These are phyloP conservation scores for Cutaneotrichosporon sp. DNA, from an alignment of 1,284 basidiomycete genomes.

Conservation along the genomic window DNA sequence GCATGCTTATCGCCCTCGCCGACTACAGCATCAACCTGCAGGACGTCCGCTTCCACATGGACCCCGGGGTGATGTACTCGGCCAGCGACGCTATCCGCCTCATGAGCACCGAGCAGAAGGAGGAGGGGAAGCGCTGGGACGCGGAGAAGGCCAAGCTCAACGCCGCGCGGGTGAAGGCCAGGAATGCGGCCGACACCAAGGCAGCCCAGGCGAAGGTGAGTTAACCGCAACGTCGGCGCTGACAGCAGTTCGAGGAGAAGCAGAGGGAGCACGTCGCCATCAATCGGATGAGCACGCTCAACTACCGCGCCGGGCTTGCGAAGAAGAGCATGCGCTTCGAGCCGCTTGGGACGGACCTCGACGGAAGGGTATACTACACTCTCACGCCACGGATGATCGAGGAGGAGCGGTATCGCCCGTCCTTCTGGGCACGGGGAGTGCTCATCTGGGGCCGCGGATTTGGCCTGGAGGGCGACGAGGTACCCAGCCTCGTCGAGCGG, in stretches of 20 bases:
- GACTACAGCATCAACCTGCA: slow-evolving; percentile 24
- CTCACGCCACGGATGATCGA: slow-evolving; percentile 30
- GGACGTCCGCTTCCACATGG: slow-evolving; percentile 25
- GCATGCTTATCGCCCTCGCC: slow-evolving; percentile 38
- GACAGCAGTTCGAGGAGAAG: slow-evolving; percentile 13
- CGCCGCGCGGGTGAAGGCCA: slow-evolving; percentile 24
- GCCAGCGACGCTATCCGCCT: slow-evolving; percentile 22
- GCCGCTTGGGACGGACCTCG: slow-evolving; percentile 33
- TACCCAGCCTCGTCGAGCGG: slow-evolving; percentile 24
- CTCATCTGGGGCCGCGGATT: slow-evolving; percentile 36
- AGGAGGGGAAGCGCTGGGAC: slow-evolving; percentile 28
- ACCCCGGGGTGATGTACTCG: slow-evolving; percentile 7
- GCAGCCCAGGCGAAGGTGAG: slow-evolving; percentile 27
- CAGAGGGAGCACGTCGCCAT: slow-evolving; percentile 27
- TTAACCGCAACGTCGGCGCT: not conserved
- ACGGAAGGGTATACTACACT: slow-evolving; percentile 35
- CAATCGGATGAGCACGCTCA: slow-evolving; percentile 17
- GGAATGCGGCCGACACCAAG: slow-evolving; percentile 29
- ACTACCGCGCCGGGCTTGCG: slow-evolving; percentile 20
- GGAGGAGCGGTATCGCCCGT: slow-evolving; percentile 30
- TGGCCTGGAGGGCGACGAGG: slow-evolving; percentile 13
- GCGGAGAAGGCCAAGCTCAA: slow-evolving; percentile 30
- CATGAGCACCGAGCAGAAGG: slow-evolving; percentile 8
- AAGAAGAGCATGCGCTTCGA: slow-evolving; percentile 26
- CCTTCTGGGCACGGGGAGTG: slow-evolving; percentile 37